Evolutionary conservation across 1,284 basidiomycete species (phyloP), one percentile per base, ranked within the genome.

Genomic region (Thelephora terrestris): DNA sequence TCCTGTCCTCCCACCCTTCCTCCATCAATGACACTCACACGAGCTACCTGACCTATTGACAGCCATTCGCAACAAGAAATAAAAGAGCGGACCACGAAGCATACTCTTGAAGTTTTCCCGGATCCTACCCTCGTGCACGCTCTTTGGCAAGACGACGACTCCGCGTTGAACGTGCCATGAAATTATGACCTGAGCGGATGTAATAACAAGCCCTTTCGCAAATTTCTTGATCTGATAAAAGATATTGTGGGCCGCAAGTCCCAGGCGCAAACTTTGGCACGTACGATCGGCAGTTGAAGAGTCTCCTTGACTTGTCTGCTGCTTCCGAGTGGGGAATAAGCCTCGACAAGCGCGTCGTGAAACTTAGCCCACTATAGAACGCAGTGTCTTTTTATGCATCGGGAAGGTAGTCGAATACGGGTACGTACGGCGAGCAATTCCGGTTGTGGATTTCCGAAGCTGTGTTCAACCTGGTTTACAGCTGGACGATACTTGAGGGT

Each of bases 391-490:
- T 36, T n/a, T 18, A 35, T 32, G 17, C 32, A 24, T 43, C 32
- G 29, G 29, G 24, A 20, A 49, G 29, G 29, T 6, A 3, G 29
- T 5, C 12, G 23, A 35, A 38, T 34, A 36, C 46, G 44, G 42
- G 27, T 10, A 48, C 73, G 50, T 55, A 81, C 85, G 66, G 79
- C 70, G 50, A 90, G 65, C 34, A 94, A 73, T 56, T 91, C 85
- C 1, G 82, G 81, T 64, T 94, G 90, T 18, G 91, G 85, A 62
- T 84, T 81, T 73, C 78, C 87, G 63, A 77, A 85, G 64, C 75
- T 90, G 27, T 92, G 74, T 61, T 93, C 91, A 47, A 93, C 84
- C 62, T 92, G 83, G 59, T 88, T 85, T 51, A 89, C 77, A 24
- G 84, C 88, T 45, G 90, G 90, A 39, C 76, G 65, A 57, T 86